These are phyloP conservation scores for Fragosphaeria purpurea DNA, from an alignment of 2,329 filamentous ascomycete species.

Conservation along the genomic window DNA sequence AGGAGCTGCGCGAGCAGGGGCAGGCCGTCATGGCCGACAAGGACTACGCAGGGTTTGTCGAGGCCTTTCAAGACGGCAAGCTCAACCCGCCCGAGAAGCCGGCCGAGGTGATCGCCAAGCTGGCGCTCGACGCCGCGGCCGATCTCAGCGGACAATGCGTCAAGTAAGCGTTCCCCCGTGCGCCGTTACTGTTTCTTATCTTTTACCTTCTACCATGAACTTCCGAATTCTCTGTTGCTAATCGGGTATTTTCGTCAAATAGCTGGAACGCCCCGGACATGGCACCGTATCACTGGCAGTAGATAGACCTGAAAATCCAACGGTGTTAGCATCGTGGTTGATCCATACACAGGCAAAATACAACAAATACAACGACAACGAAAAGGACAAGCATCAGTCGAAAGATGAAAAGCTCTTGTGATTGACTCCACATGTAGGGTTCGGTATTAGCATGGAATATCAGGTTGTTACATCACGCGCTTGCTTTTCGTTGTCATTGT, in stretches of 20 bases:
- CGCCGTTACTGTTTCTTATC: background rate
- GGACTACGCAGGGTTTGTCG: constrained; percentile 58
- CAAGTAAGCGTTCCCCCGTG: constrained; percentile 37
- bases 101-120: constrained; percentile 72
- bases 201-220: background rate
- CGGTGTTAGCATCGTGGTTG: constrained; percentile 1
- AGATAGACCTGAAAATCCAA: background rate
- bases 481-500: constrained; percentile 20
- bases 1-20: constrained; percentile 58
- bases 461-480: constrained; percentile 53
- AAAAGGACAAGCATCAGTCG: constrained; percentile 49
- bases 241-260: background rate
- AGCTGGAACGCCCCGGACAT: constrained; percentile 47
- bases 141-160: constrained; percentile 69
- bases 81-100: constrained; percentile 76
- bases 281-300: constrained; percentile 27
- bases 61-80: constrained; percentile 58
- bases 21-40: constrained; percentile 37
- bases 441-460: constrained; percentile 75
- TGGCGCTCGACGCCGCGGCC: constrained; percentile 55
- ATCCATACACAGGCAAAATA: background rate
- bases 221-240: background rate
- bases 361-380: constrained; percentile 19
- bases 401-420: constrained; percentile 75
- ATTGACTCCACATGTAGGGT: constrained; percentile 52